Base-by-base conservation (phyloP, 2,329 filamentous ascomycete genomes). In the Chaetomium sp. region DNA sequence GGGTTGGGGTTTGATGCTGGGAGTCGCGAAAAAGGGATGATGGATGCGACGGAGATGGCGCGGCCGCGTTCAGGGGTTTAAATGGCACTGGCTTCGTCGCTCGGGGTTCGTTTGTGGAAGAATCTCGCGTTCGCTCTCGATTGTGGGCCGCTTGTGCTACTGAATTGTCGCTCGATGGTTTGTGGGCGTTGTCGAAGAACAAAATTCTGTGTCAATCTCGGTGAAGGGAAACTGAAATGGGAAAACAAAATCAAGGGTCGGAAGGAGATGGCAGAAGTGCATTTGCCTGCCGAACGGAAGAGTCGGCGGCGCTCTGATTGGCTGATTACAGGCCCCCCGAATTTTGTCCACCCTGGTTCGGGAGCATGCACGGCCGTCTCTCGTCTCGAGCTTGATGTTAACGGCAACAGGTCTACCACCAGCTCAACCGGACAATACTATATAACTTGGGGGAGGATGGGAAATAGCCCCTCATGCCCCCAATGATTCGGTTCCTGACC, bases 401-500 rank as follows among this genome's bases (percentile, higher is more conserved):
- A 34, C 45, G 40, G 46, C 40, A 54, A 44, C 33, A 36, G 19
- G 19, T 27, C 19, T 3, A 27, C 19, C 19, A 3, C 19, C 19
- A 27, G 19, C 19, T 27, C 19, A 35, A 51, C 35, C 9, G 11
- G 3, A 8, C 12, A n/a, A n/a, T 36, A 41, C 36, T 35, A 40
- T 32, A 54, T 55, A 44, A 33, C 42, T 32, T 50, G 52, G 52
- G 14, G 38, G 9, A 43, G 6, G 19, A 27, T 27, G 19, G 19
- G 19, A 27, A 27, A 27, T 27, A 27, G 19, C 19, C 19, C 19
- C 46, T 12, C 33, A 32, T 37, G 27, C 14, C n/a, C 19, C 38
- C 43, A 33, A 55, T 59, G 56, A 41, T 60, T n/a, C 58, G 58
- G 9, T 34, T 33, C 3, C 4, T 56, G n/a, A 3, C 32, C 6